These are phyloP conservation scores for Kodamaea ohmeri DNA, from an alignment of 1,139 yeast genomes.

Conservation along the genomic window DNA sequence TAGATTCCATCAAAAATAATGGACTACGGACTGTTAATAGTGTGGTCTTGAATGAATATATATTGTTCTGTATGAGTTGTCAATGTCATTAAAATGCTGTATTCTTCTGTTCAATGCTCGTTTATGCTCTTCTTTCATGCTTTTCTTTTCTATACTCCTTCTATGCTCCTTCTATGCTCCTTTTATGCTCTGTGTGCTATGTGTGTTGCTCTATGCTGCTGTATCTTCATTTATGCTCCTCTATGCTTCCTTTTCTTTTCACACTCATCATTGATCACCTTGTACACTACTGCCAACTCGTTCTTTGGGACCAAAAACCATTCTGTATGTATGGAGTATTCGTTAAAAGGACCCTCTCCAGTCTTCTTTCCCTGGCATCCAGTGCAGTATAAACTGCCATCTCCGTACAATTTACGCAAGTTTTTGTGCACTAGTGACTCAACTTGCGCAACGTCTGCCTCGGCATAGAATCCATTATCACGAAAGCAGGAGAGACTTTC, in stretches of 20 bases:
- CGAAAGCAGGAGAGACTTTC: constrained; percentile 3
- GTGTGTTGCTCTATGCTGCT: no score
- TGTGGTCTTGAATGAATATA: no score
- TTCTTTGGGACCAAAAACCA: constrained; percentile 57
- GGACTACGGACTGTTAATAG: no score
- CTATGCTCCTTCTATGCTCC: no score
- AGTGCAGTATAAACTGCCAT: constrained; percentile 42
- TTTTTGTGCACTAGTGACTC: constrained; percentile 42
- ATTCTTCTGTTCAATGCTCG: no score
- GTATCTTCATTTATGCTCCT: not conserved
- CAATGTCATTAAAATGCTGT: no score
- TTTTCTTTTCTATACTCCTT: no score
- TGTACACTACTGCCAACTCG: constrained; percentile 37
- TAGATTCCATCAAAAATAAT: no score
- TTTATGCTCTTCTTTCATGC: no score
- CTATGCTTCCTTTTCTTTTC: not conserved
- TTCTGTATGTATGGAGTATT: constrained; percentile 48
- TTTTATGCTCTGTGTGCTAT: no score
- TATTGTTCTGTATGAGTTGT: no score
- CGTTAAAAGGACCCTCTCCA: constrained; percentile 8
- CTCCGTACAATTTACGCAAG: constrained; percentile 38
- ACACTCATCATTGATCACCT: constrained; percentile 31
- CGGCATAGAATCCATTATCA: constrained; percentile 34
- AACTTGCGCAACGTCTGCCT: constrained; percentile 26
- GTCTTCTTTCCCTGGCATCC: constrained; percentile 26